Conservation (phyloP, 2,329 filamentous ascomycete genomes). For the Metarhizium guizhouense region DNA sequence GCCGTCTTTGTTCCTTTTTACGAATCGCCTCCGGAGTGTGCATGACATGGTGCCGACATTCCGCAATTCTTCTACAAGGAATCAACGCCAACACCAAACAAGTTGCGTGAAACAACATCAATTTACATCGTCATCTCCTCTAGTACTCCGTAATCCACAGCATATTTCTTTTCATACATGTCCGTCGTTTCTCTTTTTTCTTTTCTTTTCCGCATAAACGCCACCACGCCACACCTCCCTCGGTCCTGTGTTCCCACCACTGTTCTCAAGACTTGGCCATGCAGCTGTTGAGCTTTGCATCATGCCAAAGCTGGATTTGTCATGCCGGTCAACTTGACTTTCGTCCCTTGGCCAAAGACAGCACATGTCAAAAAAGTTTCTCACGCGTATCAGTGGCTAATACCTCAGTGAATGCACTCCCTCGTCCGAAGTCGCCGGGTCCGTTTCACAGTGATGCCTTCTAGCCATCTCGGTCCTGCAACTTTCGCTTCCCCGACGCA, state of each 20-base stretch:
- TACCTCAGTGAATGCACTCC: not conserved
- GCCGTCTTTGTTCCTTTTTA: not conserved
- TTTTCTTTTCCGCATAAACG: not conserved
- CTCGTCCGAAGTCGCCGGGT: not conserved
- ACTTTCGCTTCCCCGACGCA: constrained; percentile 44
- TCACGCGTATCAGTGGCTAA: not conserved
- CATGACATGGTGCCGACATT: no score
- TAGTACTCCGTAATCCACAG: not conserved
- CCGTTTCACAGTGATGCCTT: not conserved
- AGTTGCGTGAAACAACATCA: not conserved
- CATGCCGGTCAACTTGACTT: not conserved
- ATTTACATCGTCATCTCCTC: not conserved
- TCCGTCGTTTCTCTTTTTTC: not conserved
- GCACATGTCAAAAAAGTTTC: not conserved
- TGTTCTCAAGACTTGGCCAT: not conserved
- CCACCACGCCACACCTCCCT: not conserved
- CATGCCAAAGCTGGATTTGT: not conserved
- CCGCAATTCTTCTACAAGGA: no score
- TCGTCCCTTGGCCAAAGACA: not conserved
- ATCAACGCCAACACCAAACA: no score
- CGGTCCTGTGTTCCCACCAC: not conserved
- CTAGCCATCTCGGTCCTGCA: constrained; percentile 30
- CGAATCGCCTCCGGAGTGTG: not conserved
- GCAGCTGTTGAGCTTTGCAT: not conserved
- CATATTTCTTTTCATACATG: not conserved